Evolutionary conservation across 371 early-diverging fungal species (phyloP).

Genomic region (Paraphysoderma sedebokerense): DNA sequence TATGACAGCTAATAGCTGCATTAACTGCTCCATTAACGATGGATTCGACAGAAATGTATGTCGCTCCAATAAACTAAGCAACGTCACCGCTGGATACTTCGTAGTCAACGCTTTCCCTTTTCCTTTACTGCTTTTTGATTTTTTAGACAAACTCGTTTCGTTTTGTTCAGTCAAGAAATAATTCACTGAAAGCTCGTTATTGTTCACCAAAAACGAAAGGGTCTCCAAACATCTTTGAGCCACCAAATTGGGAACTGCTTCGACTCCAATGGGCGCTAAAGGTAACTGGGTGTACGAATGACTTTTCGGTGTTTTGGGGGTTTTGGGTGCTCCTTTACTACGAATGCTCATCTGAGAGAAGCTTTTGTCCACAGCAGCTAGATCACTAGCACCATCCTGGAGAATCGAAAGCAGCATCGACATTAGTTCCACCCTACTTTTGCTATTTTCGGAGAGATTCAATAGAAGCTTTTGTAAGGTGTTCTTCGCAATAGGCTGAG

Average conservation of each 20-base stretch:
- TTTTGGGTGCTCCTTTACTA: conserved; percentile 16
- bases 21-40: conserved; percentile 67
- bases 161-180: conserved; percentile 65
- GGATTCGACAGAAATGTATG: conserved; percentile 57
- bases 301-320: no score
- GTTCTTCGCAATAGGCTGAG: conserved; percentile 49
- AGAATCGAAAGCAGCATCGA: conserved; percentile 73
- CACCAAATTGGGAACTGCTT: conserved; percentile 52
- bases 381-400: conserved; percentile 59
- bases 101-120: conserved; percentile 31
- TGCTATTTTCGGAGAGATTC: conserved; percentile 78
- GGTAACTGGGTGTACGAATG: not conserved
- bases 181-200: conserved; percentile 40
- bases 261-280: no score
- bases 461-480: conserved; percentile 51
- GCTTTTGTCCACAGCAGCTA: conserved; percentile 56
- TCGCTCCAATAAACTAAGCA: conserved; percentile 68
- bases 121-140: conserved; percentile 32
- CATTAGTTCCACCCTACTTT: conserved; percentile 67
- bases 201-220: conserved; percentile 46
- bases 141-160: conserved; percentile 22
- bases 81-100: conserved; percentile 69
- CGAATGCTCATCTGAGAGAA: conserved; percentile 55
- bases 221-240: conserved; percentile 75
- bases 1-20: conserved; percentile 53